Evolutionary conservation across 208 protist genomes (phyloP).

Genomic region (Borovskyia barvae): DNA sequence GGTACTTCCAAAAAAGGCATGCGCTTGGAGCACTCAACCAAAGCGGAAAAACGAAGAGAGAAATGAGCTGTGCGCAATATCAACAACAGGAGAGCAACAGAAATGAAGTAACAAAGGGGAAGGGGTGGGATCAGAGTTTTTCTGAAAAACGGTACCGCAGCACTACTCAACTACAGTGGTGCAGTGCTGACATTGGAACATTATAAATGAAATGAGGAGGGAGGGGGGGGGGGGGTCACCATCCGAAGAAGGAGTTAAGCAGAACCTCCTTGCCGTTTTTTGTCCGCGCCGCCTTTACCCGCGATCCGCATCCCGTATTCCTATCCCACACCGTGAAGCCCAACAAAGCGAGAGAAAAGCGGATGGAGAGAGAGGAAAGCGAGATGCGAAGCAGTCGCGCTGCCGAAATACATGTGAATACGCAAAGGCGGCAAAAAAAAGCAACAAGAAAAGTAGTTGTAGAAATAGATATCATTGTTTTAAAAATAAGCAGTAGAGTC

Average conservation of each 20-base stretch:
- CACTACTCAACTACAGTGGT: neutral
- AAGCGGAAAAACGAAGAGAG: neutral
- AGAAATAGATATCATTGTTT: too few relatives aligned
- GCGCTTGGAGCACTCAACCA: neutral
- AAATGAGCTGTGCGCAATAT: neutral
- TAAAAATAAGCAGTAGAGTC: too few relatives aligned
- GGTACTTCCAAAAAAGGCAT: too few relatives aligned
- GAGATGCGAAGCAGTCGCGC: neutral
- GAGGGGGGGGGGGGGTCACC: neutral
- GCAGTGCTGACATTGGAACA: neutral
- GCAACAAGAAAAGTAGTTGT: neutral
- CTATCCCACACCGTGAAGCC: neutral
- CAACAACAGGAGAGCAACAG: neutral
- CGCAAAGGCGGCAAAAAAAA: neutral
- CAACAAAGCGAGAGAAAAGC: neutral
- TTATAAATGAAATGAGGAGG: neutral
- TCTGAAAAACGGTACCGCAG: too few relatives aligned
- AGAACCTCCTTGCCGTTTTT: neutral
- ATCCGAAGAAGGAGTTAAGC: neutral
- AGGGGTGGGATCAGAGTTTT: too few relatives aligned
- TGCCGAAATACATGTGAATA: conserved; percentile 2
- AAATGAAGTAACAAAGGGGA: too few relatives aligned
- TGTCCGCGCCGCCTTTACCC: neutral
- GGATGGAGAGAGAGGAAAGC: neutral
- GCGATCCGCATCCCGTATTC: neutral